Evolutionary conservation across 2,329 filamentous ascomycete genomes (phyloP).

Genomic region (Diaporthe velutina): DNA sequence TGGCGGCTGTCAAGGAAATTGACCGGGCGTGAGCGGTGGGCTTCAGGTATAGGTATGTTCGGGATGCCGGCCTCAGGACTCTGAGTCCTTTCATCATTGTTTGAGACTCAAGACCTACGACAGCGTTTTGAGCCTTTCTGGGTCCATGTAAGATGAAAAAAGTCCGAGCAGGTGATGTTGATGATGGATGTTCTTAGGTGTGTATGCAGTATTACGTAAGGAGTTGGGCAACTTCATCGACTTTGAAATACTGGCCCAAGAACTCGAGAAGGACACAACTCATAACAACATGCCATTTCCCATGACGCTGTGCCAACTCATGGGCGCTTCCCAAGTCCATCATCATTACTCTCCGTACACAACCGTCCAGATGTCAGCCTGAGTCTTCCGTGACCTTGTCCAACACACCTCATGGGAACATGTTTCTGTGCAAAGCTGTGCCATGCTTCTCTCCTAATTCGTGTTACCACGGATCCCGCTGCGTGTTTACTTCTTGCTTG

Average conservation of each 20-base stretch:
- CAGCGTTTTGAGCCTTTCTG: too few species aligned
- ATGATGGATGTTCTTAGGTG: not conserved
- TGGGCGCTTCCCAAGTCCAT: not conserved
- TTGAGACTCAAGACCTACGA: too few species aligned
- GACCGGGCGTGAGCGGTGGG: not conserved
- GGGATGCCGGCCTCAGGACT: not conserved
- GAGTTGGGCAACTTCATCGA: not conserved
- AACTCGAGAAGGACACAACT: not conserved
- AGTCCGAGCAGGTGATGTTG: not conserved
- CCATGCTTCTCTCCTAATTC: not conserved
- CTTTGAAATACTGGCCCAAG: not conserved
- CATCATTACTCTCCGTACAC: not conserved
- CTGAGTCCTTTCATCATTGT: constrained; percentile 9
- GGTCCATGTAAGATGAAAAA: not conserved
- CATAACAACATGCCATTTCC: not conserved
- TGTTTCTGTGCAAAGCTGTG: not conserved
- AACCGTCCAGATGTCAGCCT: not conserved
- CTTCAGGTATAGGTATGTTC: not conserved
- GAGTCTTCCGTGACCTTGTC: not conserved
- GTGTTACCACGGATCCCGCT: not conserved
- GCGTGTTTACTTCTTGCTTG: too few species aligned
- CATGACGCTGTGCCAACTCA: not conserved
- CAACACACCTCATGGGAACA: not conserved
- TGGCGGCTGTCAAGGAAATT: constrained; percentile 16
- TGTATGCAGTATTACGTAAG: constrained; percentile 18